Conservation (phyloP, 768 basidiomycete species). For the Pleurotus ostreatus region DNA sequence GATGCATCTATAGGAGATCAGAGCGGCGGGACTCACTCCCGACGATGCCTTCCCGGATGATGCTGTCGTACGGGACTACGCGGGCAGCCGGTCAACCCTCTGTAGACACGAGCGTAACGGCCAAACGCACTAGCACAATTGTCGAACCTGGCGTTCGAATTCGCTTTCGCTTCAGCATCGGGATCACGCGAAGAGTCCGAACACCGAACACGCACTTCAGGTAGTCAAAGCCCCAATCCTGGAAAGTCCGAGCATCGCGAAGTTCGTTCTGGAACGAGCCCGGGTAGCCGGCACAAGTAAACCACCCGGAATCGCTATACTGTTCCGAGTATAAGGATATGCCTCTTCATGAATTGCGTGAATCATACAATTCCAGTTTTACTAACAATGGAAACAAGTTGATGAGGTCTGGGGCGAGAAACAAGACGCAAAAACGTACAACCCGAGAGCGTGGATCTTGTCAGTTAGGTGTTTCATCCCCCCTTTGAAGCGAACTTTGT, state of each 20-base stretch:
- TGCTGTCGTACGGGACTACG: constrained; percentile 53
- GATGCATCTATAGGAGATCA: background rate
- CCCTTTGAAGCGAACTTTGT: constrained; percentile 39
- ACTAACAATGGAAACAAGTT: background rate
- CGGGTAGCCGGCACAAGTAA: constrained; percentile 63
- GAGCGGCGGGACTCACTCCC: constrained; percentile 35
- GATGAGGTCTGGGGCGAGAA: too few relatives aligned
- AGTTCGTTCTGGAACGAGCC: constrained; percentile 60
- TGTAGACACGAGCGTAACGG: too few relatives aligned
- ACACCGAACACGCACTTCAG: constrained; percentile 42
- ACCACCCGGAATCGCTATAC: constrained; percentile 65
- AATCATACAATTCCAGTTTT: constrained; percentile 37
- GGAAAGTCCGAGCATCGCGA: constrained; percentile 52
- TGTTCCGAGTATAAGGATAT: constrained; percentile 14
- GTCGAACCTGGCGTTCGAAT: too few relatives aligned
- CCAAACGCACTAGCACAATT: too few relatives aligned
- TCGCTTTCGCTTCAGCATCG: too few relatives aligned
- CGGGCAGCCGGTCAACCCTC: too few relatives aligned
- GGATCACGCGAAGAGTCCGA: too few relatives aligned
- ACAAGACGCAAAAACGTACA: background rate
- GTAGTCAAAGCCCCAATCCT: constrained; percentile 65
- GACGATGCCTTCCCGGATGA: constrained; percentile 48
- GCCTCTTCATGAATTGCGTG: background rate
- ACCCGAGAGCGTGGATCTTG: background rate
- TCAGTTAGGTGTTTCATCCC: background rate